Evolutionary conservation across 352 stramenopile genomes (phyloP).

Genomic region (Phytophthora brassicae): DNA sequence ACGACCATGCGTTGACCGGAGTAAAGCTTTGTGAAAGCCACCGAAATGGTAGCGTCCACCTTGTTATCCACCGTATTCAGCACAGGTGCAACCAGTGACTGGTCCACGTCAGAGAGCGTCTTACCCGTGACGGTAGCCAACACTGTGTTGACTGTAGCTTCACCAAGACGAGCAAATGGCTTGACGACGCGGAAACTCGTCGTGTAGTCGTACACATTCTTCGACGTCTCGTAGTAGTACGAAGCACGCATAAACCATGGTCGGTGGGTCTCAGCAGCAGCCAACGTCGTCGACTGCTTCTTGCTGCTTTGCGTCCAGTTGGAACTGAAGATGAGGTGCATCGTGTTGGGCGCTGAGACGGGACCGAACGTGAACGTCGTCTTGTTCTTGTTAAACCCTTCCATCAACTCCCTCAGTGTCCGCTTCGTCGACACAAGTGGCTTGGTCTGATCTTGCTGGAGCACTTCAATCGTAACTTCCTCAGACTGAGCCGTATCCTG

Average conservation of each 20-base stretch:
- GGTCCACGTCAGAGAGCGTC: conserved; percentile 59
- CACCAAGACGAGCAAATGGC: conserved; percentile 59
- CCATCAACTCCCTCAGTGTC: conserved; percentile 34
- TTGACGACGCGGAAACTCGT: conserved; percentile 77
- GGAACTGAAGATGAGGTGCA: conserved; percentile 28
- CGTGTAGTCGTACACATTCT: conserved; percentile 82
- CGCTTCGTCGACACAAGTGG: conserved; percentile 36
- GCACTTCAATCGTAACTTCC: conserved; percentile 44
- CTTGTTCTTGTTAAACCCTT: conserved; percentile 24
- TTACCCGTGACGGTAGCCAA: conserved; percentile 62
- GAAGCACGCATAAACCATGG: conserved; percentile 72
- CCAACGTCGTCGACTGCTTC: conserved; percentile 4
- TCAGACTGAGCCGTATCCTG: conserved; percentile 27
- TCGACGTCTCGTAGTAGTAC: conserved; percentile 83
- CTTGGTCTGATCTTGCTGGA: conserved; percentile 43
- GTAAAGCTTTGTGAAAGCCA: conserved; percentile 66
- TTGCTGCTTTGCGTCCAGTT: conserved; percentile 20
- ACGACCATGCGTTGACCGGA: conserved; percentile 64
- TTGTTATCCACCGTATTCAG: conserved; percentile 71
- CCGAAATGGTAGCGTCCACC: conserved; percentile 67
- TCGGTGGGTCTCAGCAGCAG: conserved; percentile 35
- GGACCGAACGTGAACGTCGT: conserved; percentile 42
- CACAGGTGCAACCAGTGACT: conserved; percentile 53
- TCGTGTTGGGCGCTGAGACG: conserved; percentile 14
- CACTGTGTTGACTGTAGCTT: conserved; percentile 68